Base-by-base conservation (phyloP, 306 rosid genomes). In the Mimosa bimucronata region DNA sequence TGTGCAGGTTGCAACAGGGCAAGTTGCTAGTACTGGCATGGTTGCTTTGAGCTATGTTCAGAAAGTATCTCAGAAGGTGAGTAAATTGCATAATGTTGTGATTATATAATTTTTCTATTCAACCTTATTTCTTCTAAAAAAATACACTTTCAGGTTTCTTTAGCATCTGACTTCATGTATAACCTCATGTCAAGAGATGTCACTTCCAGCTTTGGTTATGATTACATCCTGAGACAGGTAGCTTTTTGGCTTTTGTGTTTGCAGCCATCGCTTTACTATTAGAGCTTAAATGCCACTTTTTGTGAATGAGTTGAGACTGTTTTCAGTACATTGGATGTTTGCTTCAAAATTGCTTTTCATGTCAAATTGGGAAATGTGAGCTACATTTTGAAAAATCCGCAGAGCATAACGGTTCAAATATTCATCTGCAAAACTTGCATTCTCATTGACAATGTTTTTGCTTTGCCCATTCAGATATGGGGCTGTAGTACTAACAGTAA, bases 171-270 rank as follows among this genome's bases (percentile, higher is more conserved):
- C 78, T 88, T 95, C 64, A 93, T 94, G 96, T 93, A 93, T 73
- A 95, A 95, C 87, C 88, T 93, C 92, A 84, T 90, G 91, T 89
- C 98, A 65, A 88, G 87, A 88, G 98, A 95, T 1, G 97, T 88
- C 78, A 90, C 95, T 11, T 87, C 98, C 58, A 91, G 98, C 84
- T 68, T 91, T 79, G 99, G 99, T 78, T 93, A 95, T 66, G 98
- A 95, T 83, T 91, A 93, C 89, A 95, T 95, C 78, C 96, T 95
- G 67, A 87, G 98, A 88, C 98, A 95, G 97, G 99, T 87, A 86
- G 18, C 12, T n/a, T 58, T 34, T 46, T 76, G 66, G 45, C 62
- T 79, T 76, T 58, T 40, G 57, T 55, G 60, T 31, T 31, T 70
- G 64, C 60, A 62, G 57, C 55, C 77, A 30, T 19, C 28, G 25